These are phyloP conservation scores for Colletotrichum truncatum DNA, from an alignment of 2,329 filamentous ascomycete species.

Conservation along the genomic window DNA sequence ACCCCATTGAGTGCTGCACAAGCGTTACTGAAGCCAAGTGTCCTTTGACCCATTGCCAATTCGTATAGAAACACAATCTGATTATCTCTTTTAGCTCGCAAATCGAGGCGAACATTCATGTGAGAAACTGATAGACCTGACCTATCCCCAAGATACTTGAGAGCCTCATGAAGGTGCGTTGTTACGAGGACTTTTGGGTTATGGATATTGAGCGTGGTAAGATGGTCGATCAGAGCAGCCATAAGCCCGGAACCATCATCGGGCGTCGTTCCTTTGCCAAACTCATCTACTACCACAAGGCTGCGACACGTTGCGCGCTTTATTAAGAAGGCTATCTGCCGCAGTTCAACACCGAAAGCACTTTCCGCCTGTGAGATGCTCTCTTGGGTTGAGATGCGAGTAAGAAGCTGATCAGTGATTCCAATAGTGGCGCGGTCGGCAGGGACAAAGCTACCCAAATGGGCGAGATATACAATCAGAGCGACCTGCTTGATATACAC, in stretches of 20 bases:
- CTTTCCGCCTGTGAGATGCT: slow-evolving; percentile 68
- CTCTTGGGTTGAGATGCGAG: slow-evolving; percentile 80
- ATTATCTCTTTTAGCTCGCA: slow-evolving; percentile 60
- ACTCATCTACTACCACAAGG: slow-evolving; percentile 92
- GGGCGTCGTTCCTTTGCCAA: slow-evolving; percentile 72
- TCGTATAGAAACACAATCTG: slow-evolving; percentile 82
- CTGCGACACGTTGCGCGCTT: slow-evolving; percentile 79
- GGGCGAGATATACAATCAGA: slow-evolving; percentile 89
- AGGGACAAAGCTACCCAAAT: slow-evolving; percentile 92
- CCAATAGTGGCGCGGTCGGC: slow-evolving; percentile 81
- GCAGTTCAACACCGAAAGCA: slow-evolving; percentile 80
- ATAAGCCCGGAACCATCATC: slow-evolving; percentile 68
- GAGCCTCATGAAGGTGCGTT: slow-evolving; percentile 77
- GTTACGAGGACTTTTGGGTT: slow-evolving; percentile 68
- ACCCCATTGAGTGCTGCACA: slow-evolving; percentile 92
- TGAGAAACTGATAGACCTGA: slow-evolving; percentile 68
- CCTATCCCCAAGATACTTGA: slow-evolving; percentile 68
- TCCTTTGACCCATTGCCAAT: slow-evolving; percentile 72
- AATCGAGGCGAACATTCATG: slow-evolving; percentile 75
- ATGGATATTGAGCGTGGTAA: slow-evolving; percentile 54
- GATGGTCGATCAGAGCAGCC: slow-evolving; percentile 65
- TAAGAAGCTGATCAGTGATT: slow-evolving; percentile 91
- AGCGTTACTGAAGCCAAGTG: slow-evolving; percentile 83
- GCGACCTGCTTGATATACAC: slow-evolving; percentile 95
- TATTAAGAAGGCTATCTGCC: slow-evolving; percentile 83